These are phyloP conservation scores for Oehlia diaphana DNA, from an alignment of 192 early-diverging fungal species.

Conservation along the genomic window DNA sequence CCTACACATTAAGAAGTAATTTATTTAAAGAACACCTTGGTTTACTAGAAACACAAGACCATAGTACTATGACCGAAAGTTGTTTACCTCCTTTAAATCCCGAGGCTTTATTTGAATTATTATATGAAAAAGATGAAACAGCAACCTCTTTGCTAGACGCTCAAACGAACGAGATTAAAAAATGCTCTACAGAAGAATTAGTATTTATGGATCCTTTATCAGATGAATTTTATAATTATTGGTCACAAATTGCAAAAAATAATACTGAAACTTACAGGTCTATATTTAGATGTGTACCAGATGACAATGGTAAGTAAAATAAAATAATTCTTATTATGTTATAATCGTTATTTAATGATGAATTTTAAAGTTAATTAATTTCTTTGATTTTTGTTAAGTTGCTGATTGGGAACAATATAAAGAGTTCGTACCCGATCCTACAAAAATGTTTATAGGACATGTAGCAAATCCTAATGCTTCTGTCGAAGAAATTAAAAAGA, in stretches of 20 bases:
- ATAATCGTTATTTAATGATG: neutral
- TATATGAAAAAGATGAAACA: neutral
- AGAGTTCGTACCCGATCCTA: slow-evolving; percentile 47
- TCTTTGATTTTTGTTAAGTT: slow-evolving; percentile 11
- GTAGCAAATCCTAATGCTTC: neutral
- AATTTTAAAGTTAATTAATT: neutral
- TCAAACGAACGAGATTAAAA: neutral
- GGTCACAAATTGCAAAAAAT: slow-evolving; percentile 62
- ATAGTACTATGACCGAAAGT: slow-evolving; percentile 35
- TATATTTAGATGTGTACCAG: slow-evolving; percentile 83
- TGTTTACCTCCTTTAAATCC: slow-evolving; percentile 30
- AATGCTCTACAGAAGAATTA: slow-evolving; percentile 26
- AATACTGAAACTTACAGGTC: slow-evolving; percentile 75
- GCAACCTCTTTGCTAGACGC: neutral
- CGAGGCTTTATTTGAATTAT: slow-evolving; percentile 1
- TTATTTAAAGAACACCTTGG: slow-evolving; percentile 85
- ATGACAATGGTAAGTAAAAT: slow-evolving; percentile 65
- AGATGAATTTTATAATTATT: slow-evolving; percentile 57
- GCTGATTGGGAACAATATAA: slow-evolving; percentile 56
- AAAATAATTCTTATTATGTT: neutral
- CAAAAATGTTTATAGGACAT: slow-evolving; percentile 47
- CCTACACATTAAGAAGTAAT: slow-evolving; percentile 67
- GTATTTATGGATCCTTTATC: slow-evolving; percentile 72
- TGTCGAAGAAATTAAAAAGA: slow-evolving; percentile 38
- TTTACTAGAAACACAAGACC: slow-evolving; percentile 53